Base-by-base conservation (phyloP, 73 alveolate species). In the Tetrahymena malaccensis region DNA sequence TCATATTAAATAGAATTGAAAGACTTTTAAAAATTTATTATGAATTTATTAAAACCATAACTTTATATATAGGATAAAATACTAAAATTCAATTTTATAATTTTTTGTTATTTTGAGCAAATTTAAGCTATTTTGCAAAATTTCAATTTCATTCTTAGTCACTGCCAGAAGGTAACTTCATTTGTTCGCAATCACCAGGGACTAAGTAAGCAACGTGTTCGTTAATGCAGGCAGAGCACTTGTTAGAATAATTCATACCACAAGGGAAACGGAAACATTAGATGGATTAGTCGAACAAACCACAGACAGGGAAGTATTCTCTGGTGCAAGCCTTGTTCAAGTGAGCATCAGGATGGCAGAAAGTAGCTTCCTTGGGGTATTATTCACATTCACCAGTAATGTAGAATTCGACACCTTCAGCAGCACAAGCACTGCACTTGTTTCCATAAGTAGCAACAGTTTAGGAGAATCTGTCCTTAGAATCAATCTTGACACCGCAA, bases 231-330 rank as follows among this genome's bases (percentile, higher is more conserved):
- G 96, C 96, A 55, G 55, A 93, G 43, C 96, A 94, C 84, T 94
- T 93, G 50, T 94, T 94, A 83, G 94, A 93, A 19, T 40, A 94
- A 34, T 50, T 70, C 55, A 34, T 35, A 43, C 96, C 96, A 35
- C 96, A 94, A 15, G 96, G 96, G 34, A 27, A 44, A 37, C 93
- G 57, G n/a, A 94, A 35, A 35, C 96, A 94, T 94, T 56, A 19
- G 40, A 58, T 94, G 35, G 85, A 37, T 70, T 38, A 35, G 31
- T 22, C 57, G 33, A 56, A 94, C 19, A 94, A 70, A 40, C 96
- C 96, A 94, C 96, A 94, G n/a, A 58, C 57, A 22, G 96, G 96
- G 85, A 43, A 83, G 84, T 22, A 94, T 70, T 70, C 89, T 70
- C 37, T 70, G 89, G 89, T 70, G 89, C 89, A 70, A 25, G 31